These are phyloP conservation scores for Elsinoe batatas DNA, from an alignment of 2,329 filamentous ascomycete species.

Conservation along the genomic window DNA sequence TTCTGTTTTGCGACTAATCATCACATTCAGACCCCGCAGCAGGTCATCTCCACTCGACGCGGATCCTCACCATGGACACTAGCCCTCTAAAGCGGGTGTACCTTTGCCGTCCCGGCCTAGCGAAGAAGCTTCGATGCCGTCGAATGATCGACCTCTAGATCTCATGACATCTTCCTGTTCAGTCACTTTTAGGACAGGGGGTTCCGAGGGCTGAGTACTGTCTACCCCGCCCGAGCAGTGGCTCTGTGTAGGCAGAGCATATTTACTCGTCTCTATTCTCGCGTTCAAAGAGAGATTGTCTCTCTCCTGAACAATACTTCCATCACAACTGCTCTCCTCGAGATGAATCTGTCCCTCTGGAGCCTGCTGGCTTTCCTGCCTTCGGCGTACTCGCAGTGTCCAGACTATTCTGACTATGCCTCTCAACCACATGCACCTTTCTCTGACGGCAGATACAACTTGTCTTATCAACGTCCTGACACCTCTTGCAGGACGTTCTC, in stretches of 20 bases:
- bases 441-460: constrained; percentile 35
- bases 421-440: constrained; percentile 33
- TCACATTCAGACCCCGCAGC: constrained; percentile 6
- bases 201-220: too few relatives aligned
- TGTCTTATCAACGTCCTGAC: constrained; percentile 37
- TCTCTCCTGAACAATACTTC: background rate
- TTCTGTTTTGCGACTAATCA: background rate
- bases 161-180: constrained; percentile 1
- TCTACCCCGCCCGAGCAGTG: too few relatives aligned
- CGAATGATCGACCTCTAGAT: background rate
- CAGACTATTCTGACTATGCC: constrained; percentile 37
- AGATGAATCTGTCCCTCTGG: background rate
- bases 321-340: background rate
- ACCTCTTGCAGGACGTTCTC: constrained; percentile 39
- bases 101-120: background rate
- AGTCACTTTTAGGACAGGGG: too few relatives aligned
- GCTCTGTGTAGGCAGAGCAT: too few relatives aligned
- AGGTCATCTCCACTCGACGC: background rate
- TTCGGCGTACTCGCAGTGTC: constrained; percentile 28
- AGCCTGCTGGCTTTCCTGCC: background rate
- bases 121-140: background rate
- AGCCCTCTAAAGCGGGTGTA: background rate
- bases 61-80: constrained; percentile 6
- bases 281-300: background rate
- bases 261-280: background rate